Percentiles rank a stretch among this genome's conserved stretches.
Conservation (phyloP, 768 basidiomycete genomes). For the Mrakia blollopis region DNA sequence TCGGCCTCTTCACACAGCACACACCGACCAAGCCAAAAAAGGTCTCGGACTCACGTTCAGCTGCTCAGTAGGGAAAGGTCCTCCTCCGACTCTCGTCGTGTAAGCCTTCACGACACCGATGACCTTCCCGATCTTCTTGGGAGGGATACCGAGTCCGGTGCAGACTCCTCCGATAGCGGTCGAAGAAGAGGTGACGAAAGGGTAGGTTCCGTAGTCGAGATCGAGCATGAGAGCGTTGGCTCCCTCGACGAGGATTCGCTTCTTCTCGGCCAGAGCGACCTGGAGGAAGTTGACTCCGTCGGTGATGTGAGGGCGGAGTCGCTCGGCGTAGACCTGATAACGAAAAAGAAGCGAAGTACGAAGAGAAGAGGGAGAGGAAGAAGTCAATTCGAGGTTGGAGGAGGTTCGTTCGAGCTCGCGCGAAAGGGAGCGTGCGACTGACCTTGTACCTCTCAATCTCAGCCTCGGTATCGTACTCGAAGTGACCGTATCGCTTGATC, state of each 20-base stretch:
- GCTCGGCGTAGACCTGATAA: slow-evolving; percentile 67
- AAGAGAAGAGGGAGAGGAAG: neutral
- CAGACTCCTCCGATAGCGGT: slow-evolving; percentile 93
- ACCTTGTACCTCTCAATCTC: slow-evolving; percentile 93
- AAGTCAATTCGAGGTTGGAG: neutral
- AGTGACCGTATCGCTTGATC: slow-evolving; percentile 95
- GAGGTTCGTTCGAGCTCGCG: neutral
- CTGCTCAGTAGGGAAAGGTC: slow-evolving; percentile 95
- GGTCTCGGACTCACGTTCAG: slow-evolving; percentile 63
- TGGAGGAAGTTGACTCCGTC: slow-evolving; percentile 86
- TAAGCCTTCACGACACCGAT: slow-evolving; percentile 98
- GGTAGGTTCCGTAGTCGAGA: slow-evolving; percentile 96
- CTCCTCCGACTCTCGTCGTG: slow-evolving; percentile 96
- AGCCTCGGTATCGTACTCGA: slow-evolving; percentile 96
- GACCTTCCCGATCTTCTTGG: slow-evolving; percentile 73
- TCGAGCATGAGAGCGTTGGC: slow-evolving; percentile 99
- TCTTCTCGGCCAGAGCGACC: slow-evolving; percentile 65
- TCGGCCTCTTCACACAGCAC: neutral
- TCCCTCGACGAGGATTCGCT: slow-evolving; percentile 86
- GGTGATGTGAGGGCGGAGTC: slow-evolving; percentile 78
- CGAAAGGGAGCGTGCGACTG: slow-evolving; percentile 27
- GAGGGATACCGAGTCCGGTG: slow-evolving; percentile 95
- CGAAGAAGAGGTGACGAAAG: slow-evolving; percentile 90
- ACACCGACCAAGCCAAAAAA: neutral
- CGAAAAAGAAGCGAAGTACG: neutral